A percentile compares a stretch with the other conserved stretches of the same genome.
phyloP scores from a whole-genome alignment of 1,284 basidiomycete genomes.

The Phylloboletellus chloephorus region DNA sequence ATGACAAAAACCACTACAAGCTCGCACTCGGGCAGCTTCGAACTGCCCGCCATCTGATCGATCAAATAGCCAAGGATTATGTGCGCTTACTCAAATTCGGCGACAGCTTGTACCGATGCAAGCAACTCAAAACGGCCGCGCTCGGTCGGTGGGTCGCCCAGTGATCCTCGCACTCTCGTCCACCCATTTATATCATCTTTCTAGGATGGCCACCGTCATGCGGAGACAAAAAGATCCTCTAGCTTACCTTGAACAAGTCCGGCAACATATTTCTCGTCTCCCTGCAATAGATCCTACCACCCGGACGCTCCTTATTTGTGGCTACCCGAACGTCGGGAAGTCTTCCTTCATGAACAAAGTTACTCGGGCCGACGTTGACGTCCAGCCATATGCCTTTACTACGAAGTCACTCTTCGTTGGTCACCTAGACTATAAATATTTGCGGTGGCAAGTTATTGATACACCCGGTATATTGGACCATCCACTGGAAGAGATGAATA shows the following conservation, averaged over 20 bases:
- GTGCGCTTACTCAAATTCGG: conserved; percentile 93
- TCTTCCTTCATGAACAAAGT: conserved; percentile 98
- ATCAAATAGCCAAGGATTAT: conserved; percentile 94
- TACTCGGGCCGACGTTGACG: conserved; percentile 94
- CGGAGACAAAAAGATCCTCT: conserved; percentile 93
- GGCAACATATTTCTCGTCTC: conserved; percentile 94
- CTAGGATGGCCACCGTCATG: conserved; percentile 95
- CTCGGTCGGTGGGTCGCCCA: conserved; percentile 71
- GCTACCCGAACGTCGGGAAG: conserved; percentile 97
- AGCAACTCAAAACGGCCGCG: conserved; percentile 92
- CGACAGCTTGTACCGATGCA: conserved; percentile 93
- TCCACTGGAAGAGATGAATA: conserved; percentile 97
- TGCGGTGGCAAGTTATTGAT: conserved; percentile 97
- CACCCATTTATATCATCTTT: conserved; percentile 4
- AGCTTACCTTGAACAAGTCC: conserved; percentile 94
- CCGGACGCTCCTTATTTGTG: conserved; percentile 92
- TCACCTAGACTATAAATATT: conserved; percentile 95
- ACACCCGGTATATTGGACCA: conserved; percentile 91
- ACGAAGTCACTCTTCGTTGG: conserved; percentile 96
- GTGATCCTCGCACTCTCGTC: background rate
- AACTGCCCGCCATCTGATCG: conserved; percentile 89
- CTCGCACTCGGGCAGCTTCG: conserved; percentile 92
- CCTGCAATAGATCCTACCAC: conserved; percentile 95
- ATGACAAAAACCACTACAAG: conserved; percentile 99
- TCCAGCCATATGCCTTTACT: conserved; percentile 97